phyloP scores from a whole-genome alignment of 805 yeast genomes.

The Maudiozyma bulderi region DNA sequence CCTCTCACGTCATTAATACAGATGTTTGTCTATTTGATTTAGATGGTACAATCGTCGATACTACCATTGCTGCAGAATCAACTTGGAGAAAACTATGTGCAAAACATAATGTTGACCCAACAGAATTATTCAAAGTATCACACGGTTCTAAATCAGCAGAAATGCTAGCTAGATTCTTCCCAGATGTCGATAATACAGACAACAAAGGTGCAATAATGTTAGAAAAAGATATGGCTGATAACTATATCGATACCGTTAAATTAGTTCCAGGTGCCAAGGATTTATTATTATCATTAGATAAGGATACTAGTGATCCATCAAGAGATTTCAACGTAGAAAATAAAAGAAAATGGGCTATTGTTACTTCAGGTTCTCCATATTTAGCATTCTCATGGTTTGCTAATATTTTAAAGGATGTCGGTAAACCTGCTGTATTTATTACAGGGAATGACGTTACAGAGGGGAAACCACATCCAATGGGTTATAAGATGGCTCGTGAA shows the following conservation, averaged over 20 bases:
- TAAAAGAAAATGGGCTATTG: constrained; percentile 65
- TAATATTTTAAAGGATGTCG: constrained; percentile 39
- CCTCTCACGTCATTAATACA: constrained; percentile 1
- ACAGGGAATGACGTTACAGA: constrained; percentile 62
- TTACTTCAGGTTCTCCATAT: constrained; percentile 66
- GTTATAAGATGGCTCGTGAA: constrained; percentile 49
- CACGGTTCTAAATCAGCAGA: constrained; percentile 75
- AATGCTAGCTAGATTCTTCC: constrained; percentile 55
- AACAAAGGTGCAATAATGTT: constrained; percentile 41
- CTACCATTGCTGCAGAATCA: constrained; percentile 66
- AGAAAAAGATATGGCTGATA: constrained; percentile 55
- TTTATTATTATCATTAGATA: constrained; percentile 41
- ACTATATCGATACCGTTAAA: constrained; percentile 54
- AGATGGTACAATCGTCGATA: constrained; percentile 72
- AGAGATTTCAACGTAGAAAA: constrained; percentile 1
- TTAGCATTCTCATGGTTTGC: constrained; percentile 68
- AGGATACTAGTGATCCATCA: constrained; percentile 12
- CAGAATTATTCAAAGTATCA: constrained; percentile 51
- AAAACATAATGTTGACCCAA: constrained; percentile 51
- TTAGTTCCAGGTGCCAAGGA: constrained; percentile 64
- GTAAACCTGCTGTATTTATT: constrained; percentile 62
- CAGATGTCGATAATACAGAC: constrained; percentile 51
- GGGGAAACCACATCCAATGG: constrained; percentile 80
- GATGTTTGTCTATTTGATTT: constrained; percentile 50
- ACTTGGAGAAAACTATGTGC: constrained; percentile 57